Percentiles rank a stretch among this genome's conserved stretches.
Evolutionary conservation across 306 rosid genomes (phyloP).

Genomic region (Clitoria ternatea): DNA sequence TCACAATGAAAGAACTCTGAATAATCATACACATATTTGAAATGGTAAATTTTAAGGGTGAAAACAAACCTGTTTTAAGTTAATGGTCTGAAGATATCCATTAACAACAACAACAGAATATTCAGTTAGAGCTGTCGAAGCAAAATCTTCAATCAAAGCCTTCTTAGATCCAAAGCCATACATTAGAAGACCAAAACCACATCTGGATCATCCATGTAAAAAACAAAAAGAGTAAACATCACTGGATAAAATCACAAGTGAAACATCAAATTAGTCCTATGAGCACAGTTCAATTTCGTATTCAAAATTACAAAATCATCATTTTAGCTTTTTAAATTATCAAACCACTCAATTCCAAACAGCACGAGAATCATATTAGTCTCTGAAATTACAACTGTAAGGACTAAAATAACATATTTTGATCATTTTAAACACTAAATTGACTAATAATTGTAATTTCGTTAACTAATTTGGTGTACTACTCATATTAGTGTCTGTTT

Average conservation of each 20-base stretch:
- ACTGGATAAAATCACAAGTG: background rate
- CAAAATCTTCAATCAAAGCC: slow-evolving; percentile 86
- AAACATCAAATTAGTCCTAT: no score
- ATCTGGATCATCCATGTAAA: slow-evolving; percentile 34
- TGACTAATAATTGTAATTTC: no score
- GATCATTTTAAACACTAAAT: no score
- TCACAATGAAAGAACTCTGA: background rate
- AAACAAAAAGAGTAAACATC: background rate
- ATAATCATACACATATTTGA: background rate
- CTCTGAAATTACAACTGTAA: no score
- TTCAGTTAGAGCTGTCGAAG: slow-evolving; percentile 55
- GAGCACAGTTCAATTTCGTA: no score
- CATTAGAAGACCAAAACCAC: slow-evolving; percentile 77
- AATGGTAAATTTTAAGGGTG: background rate
- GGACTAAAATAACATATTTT: no score
- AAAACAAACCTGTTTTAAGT: slow-evolving; percentile 72
- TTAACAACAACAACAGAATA: slow-evolving; percentile 75
- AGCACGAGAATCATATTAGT: no score
- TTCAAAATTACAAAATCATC: background rate
- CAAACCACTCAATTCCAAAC: no score
- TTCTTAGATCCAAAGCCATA: slow-evolving; percentile 97
- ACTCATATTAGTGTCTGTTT: no score
- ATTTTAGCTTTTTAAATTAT: no score
- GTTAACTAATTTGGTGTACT: no score
- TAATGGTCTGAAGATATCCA: slow-evolving; percentile 81